Percentiles rank a stretch among this genome's conserved stretches.
phyloP scores from a whole-genome alignment of 148 eudicot species.

The Cornus florida region DNA sequence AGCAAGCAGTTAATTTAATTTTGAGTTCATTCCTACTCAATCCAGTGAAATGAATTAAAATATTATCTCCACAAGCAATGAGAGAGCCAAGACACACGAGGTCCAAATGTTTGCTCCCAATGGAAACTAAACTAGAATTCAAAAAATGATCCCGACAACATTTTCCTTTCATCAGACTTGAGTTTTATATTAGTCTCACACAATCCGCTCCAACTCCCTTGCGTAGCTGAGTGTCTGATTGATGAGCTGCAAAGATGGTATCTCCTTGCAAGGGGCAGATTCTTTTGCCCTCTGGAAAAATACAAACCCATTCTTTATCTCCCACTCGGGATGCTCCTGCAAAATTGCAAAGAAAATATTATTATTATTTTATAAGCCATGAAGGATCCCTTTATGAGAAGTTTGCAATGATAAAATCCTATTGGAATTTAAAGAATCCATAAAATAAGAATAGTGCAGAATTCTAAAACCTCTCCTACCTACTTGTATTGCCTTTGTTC shows the following conservation, averaged over 20 bases:
- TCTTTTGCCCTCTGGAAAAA: slow-evolving; percentile 83
- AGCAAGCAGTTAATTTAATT: background rate
- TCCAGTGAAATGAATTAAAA: background rate
- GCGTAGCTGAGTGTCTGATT: slow-evolving; percentile 96
- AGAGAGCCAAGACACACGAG: background rate
- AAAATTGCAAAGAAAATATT: slow-evolving; percentile 6
- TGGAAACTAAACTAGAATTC: background rate
- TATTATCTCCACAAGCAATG: background rate
- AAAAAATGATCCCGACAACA: background rate
- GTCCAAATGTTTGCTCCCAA: background rate
- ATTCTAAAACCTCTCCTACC: too few species aligned
- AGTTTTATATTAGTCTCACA: slow-evolving; percentile 29
- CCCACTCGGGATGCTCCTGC: slow-evolving; percentile 97
- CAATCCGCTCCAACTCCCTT: slow-evolving; percentile 90
- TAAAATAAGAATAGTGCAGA: too few species aligned
- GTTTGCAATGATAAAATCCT: too few species aligned
- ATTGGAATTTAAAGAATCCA: too few species aligned
- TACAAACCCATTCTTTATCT: slow-evolving; percentile 67
- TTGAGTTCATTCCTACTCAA: background rate
- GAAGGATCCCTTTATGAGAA: too few species aligned
- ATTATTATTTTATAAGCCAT: too few species aligned
- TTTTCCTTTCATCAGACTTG: background rate
- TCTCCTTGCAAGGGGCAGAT: slow-evolving; percentile 84
- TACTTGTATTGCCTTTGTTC: too few species aligned
- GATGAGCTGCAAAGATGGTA: slow-evolving; percentile 86